phyloP scores from a whole-genome alignment of 1,139 yeast genomes.

The Kurtzmaniella natalensis region DNA sequence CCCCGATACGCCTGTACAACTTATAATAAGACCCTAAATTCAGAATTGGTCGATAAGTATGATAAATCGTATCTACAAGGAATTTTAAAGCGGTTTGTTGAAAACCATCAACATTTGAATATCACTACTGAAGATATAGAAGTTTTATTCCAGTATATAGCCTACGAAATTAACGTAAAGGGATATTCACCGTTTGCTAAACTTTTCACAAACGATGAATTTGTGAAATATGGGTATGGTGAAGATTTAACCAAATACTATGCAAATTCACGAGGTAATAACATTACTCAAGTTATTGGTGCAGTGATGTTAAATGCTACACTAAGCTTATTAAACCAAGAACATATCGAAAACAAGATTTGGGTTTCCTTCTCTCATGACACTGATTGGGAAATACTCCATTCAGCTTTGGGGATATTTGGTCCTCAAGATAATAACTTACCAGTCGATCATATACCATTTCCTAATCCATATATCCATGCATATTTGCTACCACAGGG shows the following conservation, averaged over 20 bases:
- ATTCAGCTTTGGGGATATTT: slow-evolving; percentile 49
- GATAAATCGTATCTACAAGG: slow-evolving; percentile 19
- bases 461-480: slow-evolving; percentile 40
- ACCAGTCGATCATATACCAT: slow-evolving; percentile 25
- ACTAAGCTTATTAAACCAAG: slow-evolving; percentile 34
- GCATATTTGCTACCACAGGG: slow-evolving; percentile 56
- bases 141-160: slow-evolving; percentile 42
- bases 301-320: slow-evolving; percentile 49
- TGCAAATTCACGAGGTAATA: slow-evolving; percentile 47
- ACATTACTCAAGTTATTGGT: slow-evolving; percentile 39
- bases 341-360: slow-evolving; percentile 24
- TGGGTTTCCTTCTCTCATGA: slow-evolving; percentile 58
- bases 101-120: slow-evolving; percentile 36
- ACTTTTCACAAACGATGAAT: slow-evolving; percentile 48
- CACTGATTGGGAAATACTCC: slow-evolving; percentile 47
- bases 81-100: slow-evolving; percentile 32
- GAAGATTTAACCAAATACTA: slow-evolving; percentile 45
- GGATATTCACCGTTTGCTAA: slow-evolving; percentile 48
- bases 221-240: slow-evolving; percentile 37
- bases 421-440: slow-evolving; percentile 21
- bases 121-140: slow-evolving; percentile 38
- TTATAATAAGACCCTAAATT: slow-evolving; percentile 16
- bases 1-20: slow-evolving; percentile 22
- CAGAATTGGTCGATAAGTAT: slow-evolving; percentile 15
- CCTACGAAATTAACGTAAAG: slow-evolving; percentile 49